These are phyloP conservation scores for Eutrema yunnanense DNA, from an alignment of 345 rosid species.

Conservation along the genomic window DNA sequence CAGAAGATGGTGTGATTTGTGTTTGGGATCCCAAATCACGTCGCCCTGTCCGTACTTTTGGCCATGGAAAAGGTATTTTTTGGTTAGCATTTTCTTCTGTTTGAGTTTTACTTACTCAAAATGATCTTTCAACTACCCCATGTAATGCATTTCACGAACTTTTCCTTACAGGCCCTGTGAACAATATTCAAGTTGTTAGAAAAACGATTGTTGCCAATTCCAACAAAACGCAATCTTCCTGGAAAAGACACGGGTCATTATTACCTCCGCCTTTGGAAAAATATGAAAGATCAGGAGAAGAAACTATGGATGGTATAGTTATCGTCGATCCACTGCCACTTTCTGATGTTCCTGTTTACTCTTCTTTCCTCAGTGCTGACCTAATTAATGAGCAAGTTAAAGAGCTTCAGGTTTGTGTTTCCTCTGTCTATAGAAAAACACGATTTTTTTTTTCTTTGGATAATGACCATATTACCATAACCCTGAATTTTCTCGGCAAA, in stretches of 20 bases:
- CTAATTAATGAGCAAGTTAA: conserved; percentile 50
- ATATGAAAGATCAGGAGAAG: conserved; percentile 42
- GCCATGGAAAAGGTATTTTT: conserved; percentile 57
- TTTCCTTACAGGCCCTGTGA: conserved; percentile 47
- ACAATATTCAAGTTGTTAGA: conserved; percentile 55
- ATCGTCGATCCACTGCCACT: conserved; percentile 39
- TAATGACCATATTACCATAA: too few species aligned
- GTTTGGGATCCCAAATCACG: conserved; percentile 55
- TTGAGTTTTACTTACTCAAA: neutral
- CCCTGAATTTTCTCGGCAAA: too few species aligned
- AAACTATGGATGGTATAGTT: conserved; percentile 25
- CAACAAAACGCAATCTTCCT: conserved; percentile 34
- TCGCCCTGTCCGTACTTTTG: conserved; percentile 43
- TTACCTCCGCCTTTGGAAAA: conserved; percentile 65
- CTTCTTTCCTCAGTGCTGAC: conserved; percentile 36
- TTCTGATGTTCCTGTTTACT: conserved; percentile 18
- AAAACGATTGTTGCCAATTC: conserved; percentile 26
- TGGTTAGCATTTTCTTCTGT: neutral
- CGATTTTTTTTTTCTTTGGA: too few species aligned
- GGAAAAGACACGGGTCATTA: conserved; percentile 42
- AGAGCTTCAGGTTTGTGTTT: conserved; percentile 60
- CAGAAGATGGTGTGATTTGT: conserved; percentile 72
- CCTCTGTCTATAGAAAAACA: neutral
- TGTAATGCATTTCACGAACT: neutral
- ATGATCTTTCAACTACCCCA: neutral